A percentile compares a stretch with the other conserved stretches of the same genome.
Conservation (phyloP, 225 moss, liverwort and hornwort species). For the Sphagnum tenellum region DNA sequence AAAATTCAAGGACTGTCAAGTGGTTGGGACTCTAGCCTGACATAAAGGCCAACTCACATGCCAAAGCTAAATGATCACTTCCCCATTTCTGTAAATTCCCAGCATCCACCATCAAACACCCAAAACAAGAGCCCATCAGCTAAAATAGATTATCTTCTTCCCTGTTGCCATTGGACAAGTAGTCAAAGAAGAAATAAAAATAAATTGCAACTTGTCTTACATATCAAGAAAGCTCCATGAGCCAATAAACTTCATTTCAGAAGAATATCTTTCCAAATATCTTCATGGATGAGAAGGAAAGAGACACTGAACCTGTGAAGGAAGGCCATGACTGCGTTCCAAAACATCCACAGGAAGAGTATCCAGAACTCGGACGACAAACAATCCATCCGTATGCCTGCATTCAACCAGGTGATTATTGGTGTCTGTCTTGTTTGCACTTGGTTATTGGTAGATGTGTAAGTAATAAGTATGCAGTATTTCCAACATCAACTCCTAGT, state of each 20-base stretch:
- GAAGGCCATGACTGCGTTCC: conserved; percentile 46
- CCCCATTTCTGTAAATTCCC: conserved; percentile 68
- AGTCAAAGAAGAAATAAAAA: background rate
- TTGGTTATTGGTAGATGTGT: background rate
- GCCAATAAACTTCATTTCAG: background rate
- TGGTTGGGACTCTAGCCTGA: background rate
- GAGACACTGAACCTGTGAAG: conserved; percentile 39
- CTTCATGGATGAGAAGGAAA: background rate
- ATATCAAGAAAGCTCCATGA: background rate
- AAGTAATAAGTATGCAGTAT: background rate
- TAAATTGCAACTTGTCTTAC: background rate
- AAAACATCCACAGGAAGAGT: conserved; percentile 46
- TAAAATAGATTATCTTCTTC: background rate
- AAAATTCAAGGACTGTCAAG: no score
- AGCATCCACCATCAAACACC: background rate
- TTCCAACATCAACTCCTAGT: background rate
- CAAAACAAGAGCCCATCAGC: background rate
- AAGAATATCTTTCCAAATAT: background rate
- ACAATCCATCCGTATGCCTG: conserved; percentile 87
- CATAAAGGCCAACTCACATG: conserved; percentile 71
- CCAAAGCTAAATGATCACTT: conserved; percentile 92
- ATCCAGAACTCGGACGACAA: conserved; percentile 69
- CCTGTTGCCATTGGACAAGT: background rate
- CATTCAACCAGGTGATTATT: conserved; percentile 3
- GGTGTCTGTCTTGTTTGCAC: background rate